phyloP scores from a whole-genome alignment of 352 stramenopile species.

The Phytophthora meadii region DNA sequence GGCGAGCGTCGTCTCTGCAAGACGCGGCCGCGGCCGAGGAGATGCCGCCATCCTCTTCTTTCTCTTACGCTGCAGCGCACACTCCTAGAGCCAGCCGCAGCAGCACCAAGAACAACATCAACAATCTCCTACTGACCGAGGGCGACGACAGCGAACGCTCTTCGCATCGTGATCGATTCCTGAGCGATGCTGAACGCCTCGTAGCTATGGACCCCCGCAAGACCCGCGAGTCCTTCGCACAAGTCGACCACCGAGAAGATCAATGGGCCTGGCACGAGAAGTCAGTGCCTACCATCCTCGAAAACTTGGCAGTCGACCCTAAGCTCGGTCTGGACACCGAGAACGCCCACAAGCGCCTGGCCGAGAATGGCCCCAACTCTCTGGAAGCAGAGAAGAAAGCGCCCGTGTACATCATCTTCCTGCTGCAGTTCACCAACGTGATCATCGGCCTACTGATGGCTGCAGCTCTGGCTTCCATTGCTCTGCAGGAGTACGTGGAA shows the following conservation, averaged over 20 bases:
- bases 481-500: slow-evolving; percentile 74
- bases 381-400: slow-evolving; percentile 65
- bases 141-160: slow-evolving; percentile 25
- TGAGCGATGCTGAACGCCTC: slow-evolving; percentile 67
- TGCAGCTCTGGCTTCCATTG: slow-evolving; percentile 67
- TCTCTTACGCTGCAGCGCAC: slow-evolving; percentile 65
- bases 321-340: slow-evolving; percentile 45
- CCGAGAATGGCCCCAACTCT: slow-evolving; percentile 51
- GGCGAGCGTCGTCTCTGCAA: slow-evolving; percentile 29
- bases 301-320: slow-evolving; percentile 48
- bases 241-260: slow-evolving; percentile 49
- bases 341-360: slow-evolving; percentile 44
- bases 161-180: slow-evolving; percentile 58
- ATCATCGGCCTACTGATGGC: slow-evolving; percentile 77
- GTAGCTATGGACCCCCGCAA: slow-evolving; percentile 52
- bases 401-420: slow-evolving; percentile 65
- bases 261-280: slow-evolving; percentile 69
- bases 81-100: slow-evolving; percentile 61
- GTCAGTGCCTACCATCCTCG: slow-evolving; percentile 47
- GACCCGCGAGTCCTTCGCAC: slow-evolving; percentile 65
- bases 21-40: slow-evolving; percentile 30
- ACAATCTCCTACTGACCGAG: slow-evolving; percentile 32
- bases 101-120: slow-evolving; percentile 19
- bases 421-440: slow-evolving; percentile 81
- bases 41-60: slow-evolving; percentile 54